Conservation (phyloP, 805 yeast genomes). For the Maudiozyma bulderi region DNA sequence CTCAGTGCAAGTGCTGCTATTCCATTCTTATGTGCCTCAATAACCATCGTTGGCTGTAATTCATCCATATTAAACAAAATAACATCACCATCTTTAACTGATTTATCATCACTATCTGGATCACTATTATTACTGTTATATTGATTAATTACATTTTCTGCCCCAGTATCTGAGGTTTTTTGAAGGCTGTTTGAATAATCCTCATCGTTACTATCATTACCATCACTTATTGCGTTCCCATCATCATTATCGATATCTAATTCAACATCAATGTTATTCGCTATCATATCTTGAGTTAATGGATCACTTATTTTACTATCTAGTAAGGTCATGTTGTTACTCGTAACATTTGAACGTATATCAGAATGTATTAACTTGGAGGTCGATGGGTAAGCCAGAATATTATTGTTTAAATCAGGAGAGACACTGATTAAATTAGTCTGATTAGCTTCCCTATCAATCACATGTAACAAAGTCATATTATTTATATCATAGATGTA, state of each 20-base stretch:
- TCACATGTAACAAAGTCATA: constrained; percentile 46
- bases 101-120: background rate
- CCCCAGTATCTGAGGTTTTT: background rate
- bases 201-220: constrained; percentile 32
- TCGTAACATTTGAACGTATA: constrained; percentile 21
- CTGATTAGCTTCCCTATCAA: background rate
- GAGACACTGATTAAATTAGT: constrained; percentile 44
- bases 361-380: constrained; percentile 33
- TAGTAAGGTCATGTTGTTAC: constrained; percentile 18
- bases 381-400: constrained; percentile 53
- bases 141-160: background rate
- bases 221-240: background rate
- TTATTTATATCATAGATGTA: constrained; percentile 64
- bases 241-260: background rate
- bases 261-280: background rate
- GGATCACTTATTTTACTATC: constrained; percentile 1
- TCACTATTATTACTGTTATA: background rate
- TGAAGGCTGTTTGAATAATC: background rate
- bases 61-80: constrained; percentile 53
- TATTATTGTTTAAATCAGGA: constrained; percentile 42
- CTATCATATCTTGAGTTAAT: background rate
- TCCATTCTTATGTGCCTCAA: constrained; percentile 65
- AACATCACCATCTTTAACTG: constrained; percentile 44
- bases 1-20: constrained; percentile 56
- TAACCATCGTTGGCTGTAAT: constrained; percentile 54